These are phyloP conservation scores for Amanita pallidorosea DNA, from an alignment of 768 basidiomycete species.

Conservation along the genomic window DNA sequence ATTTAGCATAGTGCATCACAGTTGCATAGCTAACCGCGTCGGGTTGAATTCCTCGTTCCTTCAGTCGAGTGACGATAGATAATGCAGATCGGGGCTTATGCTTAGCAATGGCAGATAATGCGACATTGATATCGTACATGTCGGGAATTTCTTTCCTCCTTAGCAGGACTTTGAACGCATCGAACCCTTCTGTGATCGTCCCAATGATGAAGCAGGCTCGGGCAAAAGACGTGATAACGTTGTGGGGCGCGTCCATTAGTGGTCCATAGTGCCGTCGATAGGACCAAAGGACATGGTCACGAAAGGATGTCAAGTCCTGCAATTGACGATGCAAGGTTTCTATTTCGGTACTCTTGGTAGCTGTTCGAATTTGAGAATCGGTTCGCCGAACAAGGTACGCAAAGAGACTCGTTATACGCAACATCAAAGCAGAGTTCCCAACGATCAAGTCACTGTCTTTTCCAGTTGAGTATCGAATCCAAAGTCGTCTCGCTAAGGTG, in stretches of 20 bases:
- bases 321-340: constrained; percentile 7
- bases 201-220: constrained; percentile 53
- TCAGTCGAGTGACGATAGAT: constrained; percentile 41
- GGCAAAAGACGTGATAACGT: constrained; percentile 47
- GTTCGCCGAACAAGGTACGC: constrained; percentile 15
- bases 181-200: constrained; percentile 32
- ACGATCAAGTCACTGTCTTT: constrained; percentile 28
- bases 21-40: constrained; percentile 50
- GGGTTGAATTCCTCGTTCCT: constrained; percentile 33
- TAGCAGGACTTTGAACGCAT: constrained; percentile 33
- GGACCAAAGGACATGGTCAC: constrained; percentile 30
- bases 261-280: constrained; percentile 36
- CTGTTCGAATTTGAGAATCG: constrained; percentile 9
- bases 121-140: constrained; percentile 54
- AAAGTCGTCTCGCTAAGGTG: constrained; percentile 38
- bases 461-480: constrained; percentile 42
- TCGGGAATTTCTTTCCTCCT: constrained; percentile 45
- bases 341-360: constrained; percentile 1
- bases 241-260: constrained; percentile 34
- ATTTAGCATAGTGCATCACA: constrained; percentile 46
- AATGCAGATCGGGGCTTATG: constrained; percentile 35
- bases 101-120: constrained; percentile 41
- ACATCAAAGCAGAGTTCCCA: constrained; percentile 31
- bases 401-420: constrained; percentile 43
- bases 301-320: constrained; percentile 26